Conservation (phyloP, 106 monocot genomes). For the Amphibolis antarctica region DNA sequence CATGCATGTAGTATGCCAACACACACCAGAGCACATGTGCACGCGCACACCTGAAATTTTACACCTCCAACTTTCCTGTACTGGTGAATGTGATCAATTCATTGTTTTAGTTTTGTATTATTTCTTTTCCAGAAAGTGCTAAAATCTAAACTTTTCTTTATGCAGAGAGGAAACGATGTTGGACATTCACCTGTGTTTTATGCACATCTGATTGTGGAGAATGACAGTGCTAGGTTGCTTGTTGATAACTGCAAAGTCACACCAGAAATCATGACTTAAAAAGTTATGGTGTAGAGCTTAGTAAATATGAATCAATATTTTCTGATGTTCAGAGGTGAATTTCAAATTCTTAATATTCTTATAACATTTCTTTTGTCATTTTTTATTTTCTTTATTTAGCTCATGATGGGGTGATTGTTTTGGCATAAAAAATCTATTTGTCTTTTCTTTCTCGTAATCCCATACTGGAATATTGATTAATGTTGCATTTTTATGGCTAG, state of each 20-base stretch:
- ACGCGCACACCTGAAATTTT: too few species aligned
- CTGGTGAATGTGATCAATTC: neutral
- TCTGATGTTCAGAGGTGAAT: slow-evolving; percentile 65
- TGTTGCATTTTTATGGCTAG: too few species aligned
- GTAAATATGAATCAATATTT: slow-evolving; percentile 68
- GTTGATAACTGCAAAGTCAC: slow-evolving; percentile 66
- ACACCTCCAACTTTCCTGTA: too few species aligned
- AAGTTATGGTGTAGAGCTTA: slow-evolving; percentile 60
- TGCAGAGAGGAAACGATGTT: slow-evolving; percentile 93
- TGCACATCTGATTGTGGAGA: slow-evolving; percentile 76
- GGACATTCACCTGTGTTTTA: slow-evolving; percentile 91
- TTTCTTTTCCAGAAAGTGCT: neutral
- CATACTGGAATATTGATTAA: too few species aligned
- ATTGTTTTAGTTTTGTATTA: neutral
- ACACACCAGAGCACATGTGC: too few species aligned
- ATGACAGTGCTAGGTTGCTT: slow-evolving; percentile 52
- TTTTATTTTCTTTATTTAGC: too few species aligned
- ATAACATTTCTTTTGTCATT: too few species aligned
- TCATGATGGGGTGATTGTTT: too few species aligned
- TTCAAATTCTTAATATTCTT: neutral
- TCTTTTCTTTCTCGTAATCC: too few species aligned
- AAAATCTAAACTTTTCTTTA: neutral
- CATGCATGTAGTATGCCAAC: too few species aligned
- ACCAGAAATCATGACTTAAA: slow-evolving; percentile 39
- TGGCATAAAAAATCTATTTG: too few species aligned